Evolutionary conservation across 1,139 yeast genomes (phyloP), one percentile per base, ranked within the genome.

Genomic region (Pichia sp.): DNA sequence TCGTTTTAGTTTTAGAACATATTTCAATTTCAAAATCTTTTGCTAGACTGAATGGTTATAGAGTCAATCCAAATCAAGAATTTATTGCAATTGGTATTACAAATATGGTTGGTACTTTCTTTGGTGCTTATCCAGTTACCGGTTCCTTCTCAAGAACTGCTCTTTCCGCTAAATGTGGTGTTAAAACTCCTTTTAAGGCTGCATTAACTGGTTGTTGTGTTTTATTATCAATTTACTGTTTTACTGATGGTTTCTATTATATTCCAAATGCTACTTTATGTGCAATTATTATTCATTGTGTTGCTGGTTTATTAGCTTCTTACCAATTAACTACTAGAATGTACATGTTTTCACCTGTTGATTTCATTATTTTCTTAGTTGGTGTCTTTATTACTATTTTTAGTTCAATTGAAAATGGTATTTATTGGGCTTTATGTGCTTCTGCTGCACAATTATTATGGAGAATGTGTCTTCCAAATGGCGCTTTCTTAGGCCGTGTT

Each of bases 71-170:
- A 33, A 89, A 88, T 65, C 96, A 88, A 67, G 96, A 88, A 62
- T 74, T 88, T 48, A 76, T 88, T 58, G 96, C 96, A 35, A 88
- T 88, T 64, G 96, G 96, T 57, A 84, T 83, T 36, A 82, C 91
- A 45, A 88, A 88, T 64, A 69, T 88, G 61, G 71, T 88, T 53
- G 96, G 96, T 53, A 85, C 95, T 24, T 86, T 87, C 59, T 88
- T 88, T 72, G 74, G 78, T 55, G 96, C 96, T 11, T 88, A 88
- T 61, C 96, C 96, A 13, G 89, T 95, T 10, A 88, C 96, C 10
- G 96, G 96, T 40, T 88, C 96, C 1, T 88, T 88, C 63, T 84
- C 95, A 15, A 80, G 96, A 69, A 83, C 95, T 37, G 96, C 96
- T 13, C 72, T 88, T 56, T 88, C 89, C 66, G 85, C 94, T 43